Evolutionary conservation across 2,329 filamentous ascomycete species (phyloP), one percentile per base, ranked within the genome.

Genomic region (Aspergillus oerlinghausenensis): DNA sequence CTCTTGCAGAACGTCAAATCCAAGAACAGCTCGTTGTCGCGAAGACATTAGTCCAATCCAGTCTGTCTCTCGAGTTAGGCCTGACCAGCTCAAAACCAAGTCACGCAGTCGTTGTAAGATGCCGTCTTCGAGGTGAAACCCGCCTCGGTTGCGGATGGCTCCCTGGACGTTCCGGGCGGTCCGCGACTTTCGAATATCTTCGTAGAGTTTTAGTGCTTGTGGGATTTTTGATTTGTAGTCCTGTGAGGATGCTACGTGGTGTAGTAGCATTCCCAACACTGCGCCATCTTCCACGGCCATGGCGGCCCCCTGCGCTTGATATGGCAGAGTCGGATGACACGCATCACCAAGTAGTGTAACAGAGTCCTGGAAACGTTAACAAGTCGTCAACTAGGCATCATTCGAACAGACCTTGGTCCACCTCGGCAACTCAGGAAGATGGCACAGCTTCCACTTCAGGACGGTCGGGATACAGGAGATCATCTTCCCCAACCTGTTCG

Each of bases 241-340:
- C 68, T 25, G 72, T 63, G 1, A 83, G 69, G 3, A 76, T 73
- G 0, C 78, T 78, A 0, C 5, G 28, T 28, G 26, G 1, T 54
- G 57, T 2, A 89, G 72, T 3, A 88, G 63, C 3, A 77, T 74
- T 0, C 85, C 86, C 0, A 89, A 70, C 0, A 86, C 82, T 0
- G 84, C 84, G 0, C 85, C 86, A 51, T 89, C 87, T 65, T 89
- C 86, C 1, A 89, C 76, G 0, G 83, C 81, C 4, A 81, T 84
- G 63, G 87, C 87, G 4, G 86, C 86, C 0, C 87, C 86, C 67
- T 85, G 87, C 0, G 82, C 85, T 43, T 84, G 75, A 59, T 83
- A 82, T 2, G 83, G 83, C 2, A 86, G 70, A 78, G 85, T 85
- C 0, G 83, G 81, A 65, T 87, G 85, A 56, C 83, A 87, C 0